phyloP scores from a whole-genome alignment of 768 basidiomycete species.

The Trametes meyenii region DNA sequence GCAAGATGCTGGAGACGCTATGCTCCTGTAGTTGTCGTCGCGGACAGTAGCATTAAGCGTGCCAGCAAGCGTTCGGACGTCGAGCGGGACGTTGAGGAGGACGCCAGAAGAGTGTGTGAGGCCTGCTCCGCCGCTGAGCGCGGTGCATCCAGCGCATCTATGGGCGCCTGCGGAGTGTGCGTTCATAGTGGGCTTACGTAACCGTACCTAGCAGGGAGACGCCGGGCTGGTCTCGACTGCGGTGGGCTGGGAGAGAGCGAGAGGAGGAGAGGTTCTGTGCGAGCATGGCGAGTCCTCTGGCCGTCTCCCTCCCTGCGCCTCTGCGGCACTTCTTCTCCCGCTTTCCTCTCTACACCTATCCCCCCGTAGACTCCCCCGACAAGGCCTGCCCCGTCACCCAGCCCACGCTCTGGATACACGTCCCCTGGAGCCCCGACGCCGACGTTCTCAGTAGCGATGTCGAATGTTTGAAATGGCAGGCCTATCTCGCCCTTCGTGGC shows the following conservation, averaged over 20 bases:
- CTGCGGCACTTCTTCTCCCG: conserved; percentile 54
- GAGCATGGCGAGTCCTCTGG: conserved; percentile 16
- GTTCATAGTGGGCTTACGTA: not conserved
- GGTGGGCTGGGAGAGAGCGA: too few relatives aligned
- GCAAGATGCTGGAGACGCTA: not conserved
- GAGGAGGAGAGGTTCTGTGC: not conserved
- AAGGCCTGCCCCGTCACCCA: conserved; percentile 30
- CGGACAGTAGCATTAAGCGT: not conserved
- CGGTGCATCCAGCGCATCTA: conserved; percentile 17
- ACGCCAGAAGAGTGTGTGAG: not conserved
- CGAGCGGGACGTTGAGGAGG: not conserved
- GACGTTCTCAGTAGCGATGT: conserved; percentile 71
- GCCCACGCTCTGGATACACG: conserved; percentile 69
- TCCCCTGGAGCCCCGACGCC: conserved; percentile 40
- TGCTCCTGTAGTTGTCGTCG: not conserved
- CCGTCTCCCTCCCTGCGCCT: conserved; percentile 38
- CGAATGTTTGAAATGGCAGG: conserved; percentile 91
- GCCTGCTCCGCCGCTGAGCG: not conserved
- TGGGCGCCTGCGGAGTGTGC: conserved; percentile 8
- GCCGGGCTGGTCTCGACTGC: too few relatives aligned
- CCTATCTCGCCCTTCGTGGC: conserved; percentile 73
- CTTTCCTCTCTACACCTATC: conserved; percentile 63
- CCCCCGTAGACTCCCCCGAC: conserved; percentile 40
- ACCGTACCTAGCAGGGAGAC: not conserved
- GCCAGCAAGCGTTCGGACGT: not conserved